Conservation (phyloP, 371 early-diverging fungal genomes). For the Blakeslea trispora region DNA sequence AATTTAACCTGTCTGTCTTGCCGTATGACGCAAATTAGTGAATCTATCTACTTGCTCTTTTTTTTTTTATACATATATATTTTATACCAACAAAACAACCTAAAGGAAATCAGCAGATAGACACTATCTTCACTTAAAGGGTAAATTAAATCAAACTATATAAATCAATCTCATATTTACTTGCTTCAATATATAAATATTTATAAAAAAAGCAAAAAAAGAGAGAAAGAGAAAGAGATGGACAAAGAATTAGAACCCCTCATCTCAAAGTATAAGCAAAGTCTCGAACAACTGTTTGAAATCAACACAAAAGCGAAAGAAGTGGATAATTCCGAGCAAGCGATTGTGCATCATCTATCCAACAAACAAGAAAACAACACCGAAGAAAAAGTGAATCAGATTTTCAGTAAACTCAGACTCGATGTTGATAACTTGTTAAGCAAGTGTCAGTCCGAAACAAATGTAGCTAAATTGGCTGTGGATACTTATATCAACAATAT, state of each 20-base stretch:
- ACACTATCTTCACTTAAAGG: too few relatives aligned
- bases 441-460: conserved; percentile 30
- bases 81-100: too few relatives aligned
- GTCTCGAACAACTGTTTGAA: conserved; percentile 20
- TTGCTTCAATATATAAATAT: too few relatives aligned
- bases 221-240: conserved; percentile 8
- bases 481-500: conserved; percentile 51
- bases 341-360: conserved; percentile 37
- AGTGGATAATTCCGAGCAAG: conserved; percentile 18
- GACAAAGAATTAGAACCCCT: conserved; percentile 17
- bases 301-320: conserved; percentile 18
- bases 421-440: conserved; percentile 30
- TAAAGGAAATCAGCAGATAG: too few relatives aligned
- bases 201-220: too few relatives aligned
- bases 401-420: conserved; percentile 30
- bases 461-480: conserved; percentile 45
- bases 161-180: not conserved
- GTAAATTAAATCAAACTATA: too few relatives aligned
- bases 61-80: too few relatives aligned
- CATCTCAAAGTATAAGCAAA: conserved; percentile 19
- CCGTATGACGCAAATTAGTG: too few relatives aligned
- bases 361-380: conserved; percentile 35
- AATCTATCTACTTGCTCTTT: too few relatives aligned
- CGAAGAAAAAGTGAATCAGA: conserved; percentile 26
- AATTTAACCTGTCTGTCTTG: too few relatives aligned